Percentiles rank a stretch among this genome's conserved stretches.
Evolutionary conservation across 1,284 basidiomycete genomes (phyloP).

Genomic region (Leccinum fuscescens): DNA sequence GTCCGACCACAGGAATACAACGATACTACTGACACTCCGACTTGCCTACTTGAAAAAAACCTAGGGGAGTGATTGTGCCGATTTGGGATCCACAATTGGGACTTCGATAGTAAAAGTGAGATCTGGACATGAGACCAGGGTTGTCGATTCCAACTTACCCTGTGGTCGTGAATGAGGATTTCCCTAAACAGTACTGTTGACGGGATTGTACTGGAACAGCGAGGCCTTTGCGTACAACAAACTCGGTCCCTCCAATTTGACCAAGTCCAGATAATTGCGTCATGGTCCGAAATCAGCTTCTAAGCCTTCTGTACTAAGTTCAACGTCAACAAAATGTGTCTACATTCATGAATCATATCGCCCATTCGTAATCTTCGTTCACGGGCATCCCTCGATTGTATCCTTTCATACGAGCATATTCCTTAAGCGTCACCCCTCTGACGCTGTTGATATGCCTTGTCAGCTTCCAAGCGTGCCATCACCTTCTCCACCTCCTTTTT

Average conservation of each 20-base stretch:
- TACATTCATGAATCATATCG: not conserved
- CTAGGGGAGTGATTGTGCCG: not conserved
- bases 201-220: not conserved
- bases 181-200: not conserved
- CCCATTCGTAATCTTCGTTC: not conserved
- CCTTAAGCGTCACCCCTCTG: slow-evolving; percentile 8
- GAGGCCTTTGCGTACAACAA: not conserved
- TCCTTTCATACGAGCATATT: slow-evolving; percentile 2
- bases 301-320: not conserved
- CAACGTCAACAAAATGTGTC: not conserved
- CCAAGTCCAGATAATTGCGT: not conserved
- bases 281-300: not conserved
- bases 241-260: not conserved
- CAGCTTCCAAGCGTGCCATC: slow-evolving; percentile 43
- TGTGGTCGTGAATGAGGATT: not conserved
- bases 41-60: not conserved
- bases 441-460: slow-evolving; percentile 19
- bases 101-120: not conserved
- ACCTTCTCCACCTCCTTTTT: slow-evolving; percentile 59
- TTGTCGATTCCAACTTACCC: not conserved
- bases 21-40: not conserved
- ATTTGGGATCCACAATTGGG: not conserved
- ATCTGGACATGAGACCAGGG: not conserved
- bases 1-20: not conserved
- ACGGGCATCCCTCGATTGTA: not conserved